Base-by-base conservation (phyloP, 208 protist genomes). In the Tritrichomonas musculus region DNA sequence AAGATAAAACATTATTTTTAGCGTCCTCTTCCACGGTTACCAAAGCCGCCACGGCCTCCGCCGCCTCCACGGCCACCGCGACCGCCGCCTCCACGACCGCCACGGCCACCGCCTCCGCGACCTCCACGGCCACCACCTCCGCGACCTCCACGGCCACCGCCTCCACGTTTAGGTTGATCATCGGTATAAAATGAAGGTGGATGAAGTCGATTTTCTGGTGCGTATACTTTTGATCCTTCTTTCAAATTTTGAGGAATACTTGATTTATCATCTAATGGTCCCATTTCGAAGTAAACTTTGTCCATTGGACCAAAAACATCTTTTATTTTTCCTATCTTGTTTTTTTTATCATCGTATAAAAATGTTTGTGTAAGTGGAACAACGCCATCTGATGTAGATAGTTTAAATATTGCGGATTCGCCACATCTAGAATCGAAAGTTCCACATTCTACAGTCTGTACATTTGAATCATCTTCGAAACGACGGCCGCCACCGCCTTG, bases 351-450 rank as follows among this genome's bases (percentile, higher is more conserved):
- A 57, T 88, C 77, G 17, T 53, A 53, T 57, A 88, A 57, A 47
- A 88, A 88, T 13, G 77, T 88, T 30, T 88, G 41, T 88, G 77
- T 88, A 20, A 88, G n/a, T 57, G 77, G 77, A 88, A 88, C 77
- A 60, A 57, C 77, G 1, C 27, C 9, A 57, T 88, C 44, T 22
- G 33, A 47, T 53, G 77, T 53, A 39, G 47, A 55, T 20, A 88
- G 77, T 57, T 88, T 25, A 30, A 39, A 88, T 27, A 88, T 49
- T 57, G 77, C 77, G 39, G 41, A 47, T 22, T 57, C 47, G 27
- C 57, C 39, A 33, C 41, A 44, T 20, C 53, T 3, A 57, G n/a
- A 33, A 47, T 57, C 77, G 47, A 88, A 88, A 33, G 47, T 33
- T 22, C 77, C 77, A 88, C 44, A 53, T 88, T 88, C 77, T 14